These are phyloP conservation scores for Colletotrichum euphorbiae DNA, from an alignment of 2,329 filamentous ascomycete genomes.

Conservation along the genomic window DNA sequence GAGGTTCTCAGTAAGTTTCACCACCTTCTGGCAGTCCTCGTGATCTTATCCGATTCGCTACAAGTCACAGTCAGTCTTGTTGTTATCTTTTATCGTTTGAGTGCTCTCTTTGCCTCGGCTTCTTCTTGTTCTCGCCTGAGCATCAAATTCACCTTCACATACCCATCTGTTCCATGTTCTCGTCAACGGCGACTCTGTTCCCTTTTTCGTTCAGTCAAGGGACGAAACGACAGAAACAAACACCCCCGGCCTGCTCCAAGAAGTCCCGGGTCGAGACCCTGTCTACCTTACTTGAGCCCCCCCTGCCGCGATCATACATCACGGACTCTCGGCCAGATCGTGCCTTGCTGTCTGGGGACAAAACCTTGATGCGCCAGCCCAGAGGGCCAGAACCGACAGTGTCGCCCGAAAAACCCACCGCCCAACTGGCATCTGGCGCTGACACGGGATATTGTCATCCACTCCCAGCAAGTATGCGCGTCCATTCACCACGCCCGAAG, in stretches of 20 bases:
- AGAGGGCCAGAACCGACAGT: conserved; percentile 4
- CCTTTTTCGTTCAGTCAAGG: background rate
- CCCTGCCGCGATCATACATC: conserved; percentile 12
- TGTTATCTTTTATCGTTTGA: background rate
- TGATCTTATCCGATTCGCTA: conserved; percentile 24
- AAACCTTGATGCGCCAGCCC: conserved; percentile 1
- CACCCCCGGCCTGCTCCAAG: background rate
- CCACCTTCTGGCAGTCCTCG: conserved; percentile 6
- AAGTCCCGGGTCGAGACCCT: conserved; percentile 4
- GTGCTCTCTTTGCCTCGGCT: background rate
- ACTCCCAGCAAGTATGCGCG: conserved; percentile 22
- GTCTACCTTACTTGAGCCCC: conserved; percentile 14
- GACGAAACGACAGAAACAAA: conserved; percentile 11
- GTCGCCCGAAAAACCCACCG: background rate
- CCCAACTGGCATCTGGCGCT: conserved; percentile 16
- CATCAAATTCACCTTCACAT: background rate
- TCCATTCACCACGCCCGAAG: conserved; percentile 25
- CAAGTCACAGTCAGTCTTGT: background rate
- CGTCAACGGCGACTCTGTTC: conserved; percentile 20
- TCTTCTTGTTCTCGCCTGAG: background rate
- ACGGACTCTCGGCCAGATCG: conserved; percentile 12
- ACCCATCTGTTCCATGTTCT: background rate
- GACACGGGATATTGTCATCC: conserved; percentile 32
- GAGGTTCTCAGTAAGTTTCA: conserved; percentile 21
- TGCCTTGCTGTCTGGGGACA: conserved; percentile 15